Evolutionary conservation across 179 eudicot genomes (phyloP).

Genomic region (Amaranthus tricolor): DNA sequence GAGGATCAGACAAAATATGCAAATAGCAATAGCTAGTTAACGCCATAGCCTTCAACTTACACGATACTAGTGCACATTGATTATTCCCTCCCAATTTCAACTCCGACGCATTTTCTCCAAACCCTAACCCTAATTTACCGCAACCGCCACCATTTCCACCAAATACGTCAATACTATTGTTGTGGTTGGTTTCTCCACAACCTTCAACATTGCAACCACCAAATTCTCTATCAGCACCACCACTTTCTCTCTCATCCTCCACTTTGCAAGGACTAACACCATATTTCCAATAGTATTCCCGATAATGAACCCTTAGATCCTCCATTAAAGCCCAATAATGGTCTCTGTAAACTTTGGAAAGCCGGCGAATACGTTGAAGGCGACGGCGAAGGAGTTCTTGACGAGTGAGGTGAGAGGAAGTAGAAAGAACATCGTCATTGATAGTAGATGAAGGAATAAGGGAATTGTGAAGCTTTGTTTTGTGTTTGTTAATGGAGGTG

Average conservation of each 20-base stretch:
- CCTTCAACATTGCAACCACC: conserved; percentile 26
- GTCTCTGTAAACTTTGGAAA: conserved; percentile 38
- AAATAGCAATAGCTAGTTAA: conserved; percentile 48
- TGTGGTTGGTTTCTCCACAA: conserved; percentile 30
- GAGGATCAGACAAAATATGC: conserved; percentile 54
- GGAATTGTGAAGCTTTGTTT: neutral
- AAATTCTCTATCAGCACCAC: conserved; percentile 8
- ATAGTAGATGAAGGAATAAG: conserved; percentile 18
- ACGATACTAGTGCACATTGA: conserved; percentile 41
- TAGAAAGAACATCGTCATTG: conserved; percentile 27
- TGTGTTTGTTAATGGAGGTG: conserved; percentile 10
- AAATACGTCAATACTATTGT: neutral
- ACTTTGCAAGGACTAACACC: conserved; percentile 42
- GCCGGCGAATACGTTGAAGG: conserved; percentile 25
- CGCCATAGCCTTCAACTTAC: conserved; percentile 57
- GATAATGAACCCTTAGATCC: conserved; percentile 34
- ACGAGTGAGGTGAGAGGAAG: conserved; percentile 42
- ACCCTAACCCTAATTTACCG: conserved; percentile 45
- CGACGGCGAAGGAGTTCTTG: conserved; percentile 44
- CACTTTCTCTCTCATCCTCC: conserved; percentile 20
- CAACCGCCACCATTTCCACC: conserved; percentile 13
- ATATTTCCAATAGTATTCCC: conserved; percentile 48
- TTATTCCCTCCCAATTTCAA: conserved; percentile 24
- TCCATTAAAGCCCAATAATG: conserved; percentile 54
- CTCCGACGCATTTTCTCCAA: conserved; percentile 28